A percentile compares a stretch with the other conserved stretches of the same genome.
phyloP scores from a whole-genome alignment of 2,329 filamentous ascomycete species.

The Xylariales sp. region DNA sequence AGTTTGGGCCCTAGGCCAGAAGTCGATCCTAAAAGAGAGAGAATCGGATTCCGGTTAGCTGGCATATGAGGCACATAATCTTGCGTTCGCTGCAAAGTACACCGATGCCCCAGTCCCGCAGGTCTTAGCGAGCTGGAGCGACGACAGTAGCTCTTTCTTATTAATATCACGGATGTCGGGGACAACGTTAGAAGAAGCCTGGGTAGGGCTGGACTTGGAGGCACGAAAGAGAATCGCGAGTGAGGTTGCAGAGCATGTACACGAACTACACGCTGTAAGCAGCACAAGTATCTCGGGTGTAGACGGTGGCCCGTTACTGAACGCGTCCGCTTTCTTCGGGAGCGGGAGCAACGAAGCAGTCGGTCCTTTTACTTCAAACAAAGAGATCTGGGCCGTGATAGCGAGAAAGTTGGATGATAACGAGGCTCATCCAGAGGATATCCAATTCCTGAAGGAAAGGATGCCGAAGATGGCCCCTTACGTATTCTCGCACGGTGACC shows the following conservation, averaged over 20 bases:
- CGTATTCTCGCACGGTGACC: slow-evolving; percentile 2
- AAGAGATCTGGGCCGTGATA: neutral
- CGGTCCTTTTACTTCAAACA: neutral
- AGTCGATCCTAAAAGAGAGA: slow-evolving; percentile 1
- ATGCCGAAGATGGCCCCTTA: neutral
- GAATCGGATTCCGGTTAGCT: neutral
- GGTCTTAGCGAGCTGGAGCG: slow-evolving; percentile 1
- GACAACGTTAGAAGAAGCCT: neutral
- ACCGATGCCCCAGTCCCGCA: neutral
- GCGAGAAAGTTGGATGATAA: neutral
- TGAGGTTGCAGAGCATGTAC: neutral
- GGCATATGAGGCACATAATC: neutral
- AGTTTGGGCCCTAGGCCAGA: neutral
- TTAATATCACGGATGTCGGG: neutral
- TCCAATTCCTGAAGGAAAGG: neutral
- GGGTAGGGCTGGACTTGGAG: neutral
- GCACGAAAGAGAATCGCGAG: neutral
- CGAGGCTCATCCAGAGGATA: neutral
- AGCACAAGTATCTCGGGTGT: neutral
- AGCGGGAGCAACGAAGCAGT: neutral
- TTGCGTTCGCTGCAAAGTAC: neutral
- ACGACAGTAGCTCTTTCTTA: neutral
- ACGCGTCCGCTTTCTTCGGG: neutral
- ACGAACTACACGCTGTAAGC: neutral
- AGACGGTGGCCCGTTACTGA: neutral